phyloP scores from a whole-genome alignment of 805 yeast species.

The Saturnispora besseyi region DNA sequence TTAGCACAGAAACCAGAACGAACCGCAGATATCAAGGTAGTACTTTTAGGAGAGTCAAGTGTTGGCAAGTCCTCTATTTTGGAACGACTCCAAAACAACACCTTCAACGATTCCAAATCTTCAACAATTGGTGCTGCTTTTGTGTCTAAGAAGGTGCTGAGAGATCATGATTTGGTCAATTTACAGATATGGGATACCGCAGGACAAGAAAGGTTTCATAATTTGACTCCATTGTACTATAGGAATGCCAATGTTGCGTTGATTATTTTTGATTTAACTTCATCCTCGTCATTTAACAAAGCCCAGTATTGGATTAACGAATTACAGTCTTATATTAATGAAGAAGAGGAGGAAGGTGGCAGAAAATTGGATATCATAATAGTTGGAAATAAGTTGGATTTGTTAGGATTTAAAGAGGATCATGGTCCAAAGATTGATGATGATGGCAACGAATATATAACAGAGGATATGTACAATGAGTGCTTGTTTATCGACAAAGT shows the following conservation, averaged over 20 bases:
- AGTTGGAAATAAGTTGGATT: constrained; percentile 81
- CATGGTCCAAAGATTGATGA: neutral
- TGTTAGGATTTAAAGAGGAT: constrained; percentile 27
- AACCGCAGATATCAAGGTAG: constrained; percentile 28
- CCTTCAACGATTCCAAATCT: constrained; percentile 72
- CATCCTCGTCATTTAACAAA: constrained; percentile 42
- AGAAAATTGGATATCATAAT: constrained; percentile 32
- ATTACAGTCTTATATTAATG: constrained; percentile 32
- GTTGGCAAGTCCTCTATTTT: constrained; percentile 70
- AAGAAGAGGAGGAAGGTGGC: constrained; percentile 10
- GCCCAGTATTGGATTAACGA: constrained; percentile 92
- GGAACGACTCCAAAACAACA: constrained; percentile 61
- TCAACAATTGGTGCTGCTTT: constrained; percentile 99
- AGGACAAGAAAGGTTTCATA: constrained; percentile 83
- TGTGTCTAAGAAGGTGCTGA: constrained; percentile 65
- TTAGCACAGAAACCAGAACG: constrained; percentile 17
- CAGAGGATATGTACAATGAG: constrained; percentile 8
- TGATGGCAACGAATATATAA: neutral
- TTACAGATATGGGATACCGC: constrained; percentile 92
- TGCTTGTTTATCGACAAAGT: constrained; percentile 20
- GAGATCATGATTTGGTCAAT: constrained; percentile 27
- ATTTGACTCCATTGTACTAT: constrained; percentile 77
- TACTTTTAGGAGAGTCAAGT: constrained; percentile 42
- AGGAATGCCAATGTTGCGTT: constrained; percentile 77
- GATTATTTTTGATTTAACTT: constrained; percentile 78